Conservation (phyloP, 2,329 filamentous ascomycete species). For the Paradendryphiella salina region DNA sequence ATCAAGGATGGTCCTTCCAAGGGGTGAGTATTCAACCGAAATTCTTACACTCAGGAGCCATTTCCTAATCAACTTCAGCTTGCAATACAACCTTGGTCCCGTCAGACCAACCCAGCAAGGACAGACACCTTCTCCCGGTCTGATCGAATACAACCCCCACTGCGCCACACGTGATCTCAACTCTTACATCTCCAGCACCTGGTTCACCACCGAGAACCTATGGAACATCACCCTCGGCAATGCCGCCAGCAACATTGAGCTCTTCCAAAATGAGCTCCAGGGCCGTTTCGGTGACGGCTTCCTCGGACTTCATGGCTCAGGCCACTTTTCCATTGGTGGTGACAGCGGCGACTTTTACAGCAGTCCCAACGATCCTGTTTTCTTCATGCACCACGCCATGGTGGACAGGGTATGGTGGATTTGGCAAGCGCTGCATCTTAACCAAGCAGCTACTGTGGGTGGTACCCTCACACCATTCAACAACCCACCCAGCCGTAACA, state of each 20-base stretch:
- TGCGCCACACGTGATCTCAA: constrained; percentile 44
- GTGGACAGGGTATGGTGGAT: constrained; percentile 54
- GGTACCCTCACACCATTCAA: too few relatives aligned
- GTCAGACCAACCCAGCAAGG: constrained; percentile 14
- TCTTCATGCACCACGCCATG: constrained; percentile 54
- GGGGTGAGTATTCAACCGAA: constrained; percentile 32
- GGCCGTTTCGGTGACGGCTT: constrained; percentile 20
- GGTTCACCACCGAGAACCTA: constrained; percentile 37
- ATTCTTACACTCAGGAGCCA: too few relatives aligned
- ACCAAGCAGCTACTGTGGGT: too few relatives aligned
- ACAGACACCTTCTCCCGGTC: constrained; percentile 14
- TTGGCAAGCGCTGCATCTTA: constrained; percentile 47
- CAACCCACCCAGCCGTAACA: too few relatives aligned
- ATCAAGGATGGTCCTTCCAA: constrained; percentile 35
- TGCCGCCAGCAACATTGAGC: constrained; percentile 46
- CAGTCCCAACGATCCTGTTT: constrained; percentile 51
- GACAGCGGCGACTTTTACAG: constrained; percentile 50
- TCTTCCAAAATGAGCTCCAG: constrained; percentile 42
- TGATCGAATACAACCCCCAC: constrained; percentile 30
- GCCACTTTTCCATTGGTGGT: constrained; percentile 36
- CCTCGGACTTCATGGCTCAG: constrained; percentile 49
- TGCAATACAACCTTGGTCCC: too few relatives aligned
- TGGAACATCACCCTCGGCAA: constrained; percentile 56
- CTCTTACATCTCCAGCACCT: constrained; percentile 19
- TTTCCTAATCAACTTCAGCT: constrained; percentile 24